Evolutionary conservation across 2,329 filamentous ascomycete species (phyloP).

Genomic region (Colletotrichum lentis): DNA sequence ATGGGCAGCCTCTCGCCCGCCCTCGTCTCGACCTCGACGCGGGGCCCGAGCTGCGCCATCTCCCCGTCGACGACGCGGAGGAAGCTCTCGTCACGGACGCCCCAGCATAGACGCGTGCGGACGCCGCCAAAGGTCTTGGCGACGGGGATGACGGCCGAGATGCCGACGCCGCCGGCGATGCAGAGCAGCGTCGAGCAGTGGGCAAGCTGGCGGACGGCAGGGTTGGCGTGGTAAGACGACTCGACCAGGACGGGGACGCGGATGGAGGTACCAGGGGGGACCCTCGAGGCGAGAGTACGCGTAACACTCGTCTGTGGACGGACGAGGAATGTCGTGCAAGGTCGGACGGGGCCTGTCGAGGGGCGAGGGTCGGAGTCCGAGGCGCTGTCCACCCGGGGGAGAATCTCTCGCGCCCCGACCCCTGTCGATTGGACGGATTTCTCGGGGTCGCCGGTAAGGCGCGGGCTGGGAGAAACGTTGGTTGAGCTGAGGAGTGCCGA

Average conservation of each 20-base stretch:
- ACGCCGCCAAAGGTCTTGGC: slow-evolving; percentile 33
- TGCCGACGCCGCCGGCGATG: slow-evolving; percentile 47
- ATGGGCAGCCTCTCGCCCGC: slow-evolving; percentile 42
- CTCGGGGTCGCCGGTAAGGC: neutral
- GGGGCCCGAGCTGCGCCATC: slow-evolving; percentile 34
- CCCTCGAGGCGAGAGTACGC: neutral
- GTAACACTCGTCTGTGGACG: slow-evolving; percentile 36
- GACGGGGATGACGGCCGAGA: slow-evolving; percentile 45
- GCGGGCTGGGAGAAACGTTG: neutral
- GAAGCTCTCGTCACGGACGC: slow-evolving; percentile 39
- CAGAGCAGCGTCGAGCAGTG: slow-evolving; percentile 43
- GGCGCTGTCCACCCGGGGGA: neutral
- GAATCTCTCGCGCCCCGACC: neutral
- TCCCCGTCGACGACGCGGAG: slow-evolving; percentile 33
- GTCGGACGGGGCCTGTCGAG: neutral
- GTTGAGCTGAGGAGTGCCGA: neutral
- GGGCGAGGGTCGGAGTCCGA: slow-evolving; percentile 1
- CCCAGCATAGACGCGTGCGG: slow-evolving; percentile 42
- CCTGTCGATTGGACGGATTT: neutral
- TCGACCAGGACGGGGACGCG: slow-evolving; percentile 36
- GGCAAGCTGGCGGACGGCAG: slow-evolving; percentile 36
- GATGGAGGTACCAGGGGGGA: neutral
- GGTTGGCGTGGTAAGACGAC: slow-evolving; percentile 43
- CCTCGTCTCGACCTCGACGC: slow-evolving; percentile 40
- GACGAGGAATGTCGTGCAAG: slow-evolving; percentile 1